These are phyloP conservation scores for Danielia reshetovae DNA, from an alignment of 805 yeast species.

Conservation along the genomic window DNA sequence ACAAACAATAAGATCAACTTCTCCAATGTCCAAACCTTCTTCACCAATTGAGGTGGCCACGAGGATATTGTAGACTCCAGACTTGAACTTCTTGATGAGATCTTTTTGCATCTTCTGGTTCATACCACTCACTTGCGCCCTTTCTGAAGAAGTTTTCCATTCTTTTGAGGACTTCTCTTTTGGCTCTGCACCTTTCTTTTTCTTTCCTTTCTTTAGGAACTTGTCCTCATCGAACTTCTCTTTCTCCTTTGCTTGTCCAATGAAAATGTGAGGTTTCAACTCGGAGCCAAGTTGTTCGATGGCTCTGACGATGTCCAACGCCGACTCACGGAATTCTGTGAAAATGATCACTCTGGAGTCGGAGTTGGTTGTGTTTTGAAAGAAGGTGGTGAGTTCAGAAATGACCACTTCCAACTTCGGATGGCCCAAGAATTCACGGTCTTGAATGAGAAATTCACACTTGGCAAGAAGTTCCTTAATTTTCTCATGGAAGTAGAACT, in stretches of 20 bases:
- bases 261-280: slow-evolving; percentile 76
- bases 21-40: slow-evolving; percentile 98
- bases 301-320: slow-evolving; percentile 74
- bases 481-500: slow-evolving; percentile 52
- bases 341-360: slow-evolving; percentile 81
- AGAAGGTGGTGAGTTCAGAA: slow-evolving; percentile 56
- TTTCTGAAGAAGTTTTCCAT: slow-evolving; percentile 58
- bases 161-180: slow-evolving; percentile 38
- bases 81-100: slow-evolving; percentile 67
- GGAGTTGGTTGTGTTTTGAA: slow-evolving; percentile 33
- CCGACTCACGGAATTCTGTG: slow-evolving; percentile 86
- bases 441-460: slow-evolving; percentile 42
- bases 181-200: slow-evolving; percentile 18
- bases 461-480: slow-evolving; percentile 41
- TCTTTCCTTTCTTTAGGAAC: slow-evolving; percentile 40
- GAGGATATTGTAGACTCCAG: slow-evolving; percentile 69
- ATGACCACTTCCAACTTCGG: slow-evolving; percentile 64
- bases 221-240: slow-evolving; percentile 61
- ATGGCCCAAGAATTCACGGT: slow-evolving; percentile 51
- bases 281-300: slow-evolving; percentile 37
- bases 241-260: slow-evolving; percentile 83
- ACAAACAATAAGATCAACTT: slow-evolving; percentile 90
- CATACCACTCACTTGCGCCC: slow-evolving; percentile 83
- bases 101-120: slow-evolving; percentile 83
- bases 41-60: slow-evolving; percentile 98